A percentile compares a stretch with the other conserved stretches of the same genome.
Conservation (phyloP, 768 basidiomycete species). For the Pleurotus giganteus region DNA sequence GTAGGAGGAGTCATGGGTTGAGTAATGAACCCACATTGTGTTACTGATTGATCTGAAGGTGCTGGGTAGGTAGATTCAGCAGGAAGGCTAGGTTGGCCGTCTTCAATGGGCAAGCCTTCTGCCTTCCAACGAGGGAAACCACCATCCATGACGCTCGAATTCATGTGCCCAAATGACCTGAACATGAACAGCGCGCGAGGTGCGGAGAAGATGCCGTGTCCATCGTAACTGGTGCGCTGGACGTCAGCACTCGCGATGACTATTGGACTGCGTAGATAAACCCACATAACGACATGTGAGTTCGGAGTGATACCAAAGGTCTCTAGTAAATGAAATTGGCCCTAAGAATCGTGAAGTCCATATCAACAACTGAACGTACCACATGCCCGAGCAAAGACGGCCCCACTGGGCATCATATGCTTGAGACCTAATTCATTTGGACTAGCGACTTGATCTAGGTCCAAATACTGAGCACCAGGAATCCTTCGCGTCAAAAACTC, state of each 20-base stretch:
- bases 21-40: slow-evolving; percentile 46
- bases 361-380: slow-evolving; percentile 44
- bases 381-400: slow-evolving; percentile 74
- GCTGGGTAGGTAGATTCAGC: slow-evolving; percentile 42
- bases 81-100: slow-evolving; percentile 26
- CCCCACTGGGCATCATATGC: slow-evolving; percentile 88
- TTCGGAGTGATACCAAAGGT: slow-evolving; percentile 67
- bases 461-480: slow-evolving; percentile 70
- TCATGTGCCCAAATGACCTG: slow-evolving; percentile 83
- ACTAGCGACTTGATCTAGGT: slow-evolving; percentile 77
- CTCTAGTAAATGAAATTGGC: slow-evolving; percentile 30
- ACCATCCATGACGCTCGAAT: slow-evolving; percentile 89
- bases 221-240: slow-evolving; percentile 70
- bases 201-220: slow-evolving; percentile 86
- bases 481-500: slow-evolving; percentile 72
- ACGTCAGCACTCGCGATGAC: too few relatives aligned
- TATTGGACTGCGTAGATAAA: slow-evolving; percentile 8
- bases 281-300: slow-evolving; percentile 82
- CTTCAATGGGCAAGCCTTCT: slow-evolving; percentile 58
- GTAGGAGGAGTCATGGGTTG: slow-evolving; percentile 5
- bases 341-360: not conserved
- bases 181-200: slow-evolving; percentile 96
- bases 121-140: slow-evolving; percentile 82
- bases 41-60: slow-evolving; percentile 45
- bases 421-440: slow-evolving; percentile 76